phyloP scores from a whole-genome alignment of 2,329 filamentous ascomycete genomes.

The Curvularia spicifera region DNA sequence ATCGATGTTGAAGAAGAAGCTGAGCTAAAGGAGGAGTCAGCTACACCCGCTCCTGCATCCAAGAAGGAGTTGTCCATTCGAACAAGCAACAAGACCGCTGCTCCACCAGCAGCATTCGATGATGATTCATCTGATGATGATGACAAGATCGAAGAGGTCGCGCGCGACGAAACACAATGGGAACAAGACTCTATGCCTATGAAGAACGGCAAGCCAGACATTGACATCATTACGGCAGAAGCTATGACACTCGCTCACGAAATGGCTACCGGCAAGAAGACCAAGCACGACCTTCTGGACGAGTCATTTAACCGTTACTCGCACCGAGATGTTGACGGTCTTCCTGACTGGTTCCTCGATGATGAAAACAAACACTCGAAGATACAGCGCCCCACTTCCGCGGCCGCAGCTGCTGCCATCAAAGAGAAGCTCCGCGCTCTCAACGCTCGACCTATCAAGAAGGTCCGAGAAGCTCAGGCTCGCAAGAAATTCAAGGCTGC shows the following conservation, averaged over 20 bases:
- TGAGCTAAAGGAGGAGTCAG: constrained; percentile 21
- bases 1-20: constrained; percentile 49
- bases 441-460: constrained; percentile 98
- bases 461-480: constrained; percentile 94
- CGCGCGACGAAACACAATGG: constrained; percentile 65
- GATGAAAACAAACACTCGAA: constrained; percentile 87
- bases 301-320: constrained; percentile 93
- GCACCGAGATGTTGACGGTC: constrained; percentile 86
- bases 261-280: constrained; percentile 84
- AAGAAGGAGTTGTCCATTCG: constrained; percentile 26
- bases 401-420: constrained; percentile 87
- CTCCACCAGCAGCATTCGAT: constrained; percentile 34
- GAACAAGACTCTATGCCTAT: constrained; percentile 68
- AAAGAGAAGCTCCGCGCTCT: constrained; percentile 91
- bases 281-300: constrained; percentile 79
- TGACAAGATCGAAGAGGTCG: constrained; percentile 68
- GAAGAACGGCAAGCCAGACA: constrained; percentile 73
- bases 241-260: constrained; percentile 97
- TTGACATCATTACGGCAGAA: constrained; percentile 99
- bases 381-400: constrained; percentile 85
- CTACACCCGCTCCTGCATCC: constrained; percentile 16
- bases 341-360: constrained; percentile 98
- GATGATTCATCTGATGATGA: constrained; percentile 47
- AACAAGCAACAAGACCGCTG: constrained; percentile 25
- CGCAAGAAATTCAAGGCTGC: constrained; percentile 97